Base-by-base conservation (phyloP, 2,329 filamentous ascomycete genomes). In the Trichoderma brevicompactum region DNA sequence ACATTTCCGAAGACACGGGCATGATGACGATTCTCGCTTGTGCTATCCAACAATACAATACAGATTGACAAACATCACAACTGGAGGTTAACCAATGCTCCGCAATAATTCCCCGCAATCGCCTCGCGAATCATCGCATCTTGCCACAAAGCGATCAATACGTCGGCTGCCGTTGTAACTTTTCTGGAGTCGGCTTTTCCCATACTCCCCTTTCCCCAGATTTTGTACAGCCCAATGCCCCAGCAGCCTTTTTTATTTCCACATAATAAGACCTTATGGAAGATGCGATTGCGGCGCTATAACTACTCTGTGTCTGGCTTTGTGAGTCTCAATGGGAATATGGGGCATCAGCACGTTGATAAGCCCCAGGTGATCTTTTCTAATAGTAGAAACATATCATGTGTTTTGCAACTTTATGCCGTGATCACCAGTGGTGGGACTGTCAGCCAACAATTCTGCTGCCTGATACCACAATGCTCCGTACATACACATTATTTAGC, bases 141-240 rank as follows among this genome's bases (percentile, higher is more conserved):
- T 59, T 13, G 34, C 56, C 15, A 23, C 17, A 19, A 32, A n/a
- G n/a, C 48, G 40, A 46, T 52, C 40, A 53, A 62, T 46, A 40
- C 17, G 58, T 34, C 36, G 46, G 12, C 23, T 50, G 9, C 19
- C 41, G 32, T 15, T 48, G 34, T 38, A 34, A 40, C n/a, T 50
- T 36, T 53, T 43, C n/a, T 53, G 40, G 38, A 5, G 49, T 38
- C 59, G 59, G 48, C 12, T 62, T 17, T 38, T 23, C n/a, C 7
- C 58, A 61, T 50, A 2, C 58, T 61, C 58, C 58, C 50, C 44
- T 50, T 61, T 61, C 58, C 58, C 58, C 58, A n/a, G 58, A 61
- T 50, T 50, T 32, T 41, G 34, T 36, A 36, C 19, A 15, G 44
- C 19, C 32, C 46, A 9, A 17, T 41, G 36, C 53, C 7, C 53